A percentile compares a stretch with the other conserved stretches of the same genome.
Conservation (phyloP, 148 eudicot genomes). For the Persicaria maculosa region DNA sequence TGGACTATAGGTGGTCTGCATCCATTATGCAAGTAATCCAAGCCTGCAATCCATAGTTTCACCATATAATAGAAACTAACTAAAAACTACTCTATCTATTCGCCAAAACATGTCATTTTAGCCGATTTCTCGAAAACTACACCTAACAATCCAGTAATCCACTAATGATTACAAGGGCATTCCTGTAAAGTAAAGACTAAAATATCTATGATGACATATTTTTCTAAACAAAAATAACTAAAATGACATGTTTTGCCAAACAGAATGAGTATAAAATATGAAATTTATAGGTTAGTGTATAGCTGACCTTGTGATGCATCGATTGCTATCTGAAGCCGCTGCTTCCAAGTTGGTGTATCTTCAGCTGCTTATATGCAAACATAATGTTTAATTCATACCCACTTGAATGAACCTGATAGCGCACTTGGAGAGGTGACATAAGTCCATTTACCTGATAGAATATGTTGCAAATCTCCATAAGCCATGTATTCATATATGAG, state of each 20-base stretch:
- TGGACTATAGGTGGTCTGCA: slow-evolving; percentile 34
- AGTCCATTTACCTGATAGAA: slow-evolving; percentile 23
- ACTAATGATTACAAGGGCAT: no score
- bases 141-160: no score
- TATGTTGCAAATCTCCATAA: slow-evolving; percentile 30
- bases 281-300: neutral
- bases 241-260: neutral
- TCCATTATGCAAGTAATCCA: slow-evolving; percentile 41
- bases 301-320: slow-evolving; percentile 44
- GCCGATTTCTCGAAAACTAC: no score
- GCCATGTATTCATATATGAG: slow-evolving; percentile 37
- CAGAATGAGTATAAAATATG: neutral
- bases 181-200: no score
- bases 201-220: no score
- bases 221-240: no score
- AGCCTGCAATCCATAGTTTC: slow-evolving; percentile 18
- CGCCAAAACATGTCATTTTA: no score
- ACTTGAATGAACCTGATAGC: neutral
- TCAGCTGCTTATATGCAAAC: slow-evolving; percentile 4
- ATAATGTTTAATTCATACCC: neutral
- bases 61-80: neutral
- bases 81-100: no score
- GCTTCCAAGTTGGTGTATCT: slow-evolving; percentile 29
- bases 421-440: neutral
- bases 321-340: slow-evolving; percentile 27